A percentile compares a stretch with the other conserved stretches of the same genome.
These are phyloP conservation scores for Aureobasidium sp. DNA, from an alignment of 2,329 filamentous ascomycete species.

Conservation along the genomic window DNA sequence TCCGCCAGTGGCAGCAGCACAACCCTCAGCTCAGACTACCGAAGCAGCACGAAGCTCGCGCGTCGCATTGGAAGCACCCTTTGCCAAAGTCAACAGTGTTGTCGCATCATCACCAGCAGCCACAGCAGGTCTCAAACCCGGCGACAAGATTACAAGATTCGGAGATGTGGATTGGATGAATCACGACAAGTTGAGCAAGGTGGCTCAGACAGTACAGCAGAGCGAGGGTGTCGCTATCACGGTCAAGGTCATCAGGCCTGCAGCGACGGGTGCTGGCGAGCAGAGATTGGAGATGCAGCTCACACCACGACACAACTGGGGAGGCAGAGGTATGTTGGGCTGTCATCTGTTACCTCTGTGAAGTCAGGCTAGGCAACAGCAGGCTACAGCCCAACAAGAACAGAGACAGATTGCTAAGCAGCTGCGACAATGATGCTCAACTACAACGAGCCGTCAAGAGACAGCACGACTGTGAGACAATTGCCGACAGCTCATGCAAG, in stretches of 20 bases:
- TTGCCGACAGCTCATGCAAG: neutral
- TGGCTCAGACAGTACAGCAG: conserved; percentile 81
- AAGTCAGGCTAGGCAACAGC: conserved; percentile 17
- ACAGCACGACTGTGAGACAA: neutral
- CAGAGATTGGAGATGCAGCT: conserved; percentile 57
- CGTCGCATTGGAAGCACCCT: conserved; percentile 50
- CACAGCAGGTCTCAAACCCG: conserved; percentile 66
- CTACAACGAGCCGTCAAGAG: neutral
- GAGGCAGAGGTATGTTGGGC: conserved; percentile 78
- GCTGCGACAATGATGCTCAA: neutral
- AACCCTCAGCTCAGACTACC: conserved; percentile 5
- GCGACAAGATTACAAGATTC: conserved; percentile 77
- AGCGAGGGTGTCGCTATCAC: conserved; percentile 69
- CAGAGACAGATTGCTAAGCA: neutral
- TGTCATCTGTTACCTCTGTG: conserved; percentile 81
- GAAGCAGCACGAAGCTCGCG: conserved; percentile 20
- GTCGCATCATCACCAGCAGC: conserved; percentile 71
- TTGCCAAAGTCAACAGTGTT: conserved; percentile 85
- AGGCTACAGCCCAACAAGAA: neutral
- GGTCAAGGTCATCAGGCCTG: conserved; percentile 56
- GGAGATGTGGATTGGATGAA: conserved; percentile 76
- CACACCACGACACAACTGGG: conserved; percentile 74
- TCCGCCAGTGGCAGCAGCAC: conserved; percentile 17
- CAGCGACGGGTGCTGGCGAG: conserved; percentile 54
- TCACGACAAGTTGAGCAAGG: conserved; percentile 74